A percentile compares a stretch with the other conserved stretches of the same genome.
These are phyloP conservation scores for Cystoderma amianthinum DNA, from an alignment of 768 basidiomycete genomes.

Conservation along the genomic window DNA sequence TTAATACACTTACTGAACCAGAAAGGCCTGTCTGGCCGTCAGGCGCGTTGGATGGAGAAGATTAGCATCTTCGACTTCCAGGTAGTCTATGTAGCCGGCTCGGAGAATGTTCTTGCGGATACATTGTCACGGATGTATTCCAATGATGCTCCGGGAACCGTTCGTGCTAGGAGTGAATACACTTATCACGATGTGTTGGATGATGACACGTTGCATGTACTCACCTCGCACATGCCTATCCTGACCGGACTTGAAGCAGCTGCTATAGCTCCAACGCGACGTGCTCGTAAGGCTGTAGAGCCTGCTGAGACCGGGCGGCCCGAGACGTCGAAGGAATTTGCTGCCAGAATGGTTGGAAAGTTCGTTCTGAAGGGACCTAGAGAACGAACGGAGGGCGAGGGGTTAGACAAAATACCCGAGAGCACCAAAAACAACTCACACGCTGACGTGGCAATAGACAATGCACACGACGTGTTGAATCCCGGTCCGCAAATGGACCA, in stretches of 20 bases:
- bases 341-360: constrained; percentile 9
- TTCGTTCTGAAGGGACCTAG: constrained; percentile 19
- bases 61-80: constrained; percentile 8
- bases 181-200: constrained; percentile 8
- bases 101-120: constrained; percentile 21
- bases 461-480: no score
- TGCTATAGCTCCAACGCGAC: background rate
- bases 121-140: constrained; percentile 13
- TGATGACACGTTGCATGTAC: background rate
- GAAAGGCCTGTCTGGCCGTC: constrained; percentile 19
- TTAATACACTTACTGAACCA: constrained; percentile 19
- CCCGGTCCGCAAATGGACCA: no score
- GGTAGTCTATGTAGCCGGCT: constrained; percentile 12
- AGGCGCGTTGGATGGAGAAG: constrained; percentile 24
- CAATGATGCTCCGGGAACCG: constrained; percentile 7
- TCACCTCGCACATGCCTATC: background rate
- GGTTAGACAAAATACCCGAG: no score
- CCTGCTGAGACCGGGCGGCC: constrained; percentile 9
- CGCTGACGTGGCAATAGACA: no score
- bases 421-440: no score
- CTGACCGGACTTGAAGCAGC: constrained; percentile 6
- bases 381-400: constrained; percentile 16
- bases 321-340: constrained; percentile 13
- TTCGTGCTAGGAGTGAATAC: constrained; percentile 5
- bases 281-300: no score